phyloP scores from a whole-genome alignment of 2,329 filamentous ascomycete genomes.

The Colletotrichum brevisporum region DNA sequence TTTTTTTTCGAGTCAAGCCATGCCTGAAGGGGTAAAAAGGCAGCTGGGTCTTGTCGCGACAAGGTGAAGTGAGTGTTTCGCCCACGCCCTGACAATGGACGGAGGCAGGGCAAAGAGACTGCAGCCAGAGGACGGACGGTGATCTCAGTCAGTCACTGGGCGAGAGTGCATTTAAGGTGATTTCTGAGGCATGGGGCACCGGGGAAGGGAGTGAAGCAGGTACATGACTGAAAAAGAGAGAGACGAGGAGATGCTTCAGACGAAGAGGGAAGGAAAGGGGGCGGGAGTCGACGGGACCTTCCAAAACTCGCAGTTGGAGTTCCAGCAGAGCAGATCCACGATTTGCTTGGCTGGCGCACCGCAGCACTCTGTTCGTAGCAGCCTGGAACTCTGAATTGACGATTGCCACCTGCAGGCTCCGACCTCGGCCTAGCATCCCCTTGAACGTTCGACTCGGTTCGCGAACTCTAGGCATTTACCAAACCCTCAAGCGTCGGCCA shows the following conservation, averaged over 20 bases:
- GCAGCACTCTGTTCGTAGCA: slow-evolving; percentile 28
- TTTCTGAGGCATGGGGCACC: slow-evolving; percentile 25
- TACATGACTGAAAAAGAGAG: slow-evolving; percentile 13
- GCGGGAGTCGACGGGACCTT: not conserved
- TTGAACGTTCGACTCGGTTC: slow-evolving; percentile 10
- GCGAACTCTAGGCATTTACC: slow-evolving; percentile 11
- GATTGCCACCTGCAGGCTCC: slow-evolving; percentile 25
- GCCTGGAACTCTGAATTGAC: slow-evolving; percentile 37
- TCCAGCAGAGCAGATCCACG: slow-evolving; percentile 4
- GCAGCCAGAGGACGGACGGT: not conserved
- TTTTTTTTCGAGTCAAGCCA: slow-evolving; percentile 41
- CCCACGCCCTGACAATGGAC: slow-evolving; percentile 4
- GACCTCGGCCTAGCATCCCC: slow-evolving; percentile 31
- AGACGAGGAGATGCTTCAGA: not conserved
- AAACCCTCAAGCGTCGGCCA: slow-evolving; percentile 10
- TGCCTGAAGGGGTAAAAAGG: slow-evolving; percentile 28
- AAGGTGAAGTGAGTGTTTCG: slow-evolving; percentile 36
- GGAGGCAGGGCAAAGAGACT: not conserved
- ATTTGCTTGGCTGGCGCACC: slow-evolving; percentile 30
- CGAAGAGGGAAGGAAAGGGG: not conserved
- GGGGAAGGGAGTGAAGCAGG: not conserved
- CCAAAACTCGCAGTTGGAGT: too few relatives aligned
- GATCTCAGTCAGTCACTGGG: not conserved
- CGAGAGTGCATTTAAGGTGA: not conserved
- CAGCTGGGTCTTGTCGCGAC: slow-evolving; percentile 34